Evolutionary conservation across 192 early-diverging fungal species (phyloP).

Genomic region (Entophlyctis luteolus): DNA sequence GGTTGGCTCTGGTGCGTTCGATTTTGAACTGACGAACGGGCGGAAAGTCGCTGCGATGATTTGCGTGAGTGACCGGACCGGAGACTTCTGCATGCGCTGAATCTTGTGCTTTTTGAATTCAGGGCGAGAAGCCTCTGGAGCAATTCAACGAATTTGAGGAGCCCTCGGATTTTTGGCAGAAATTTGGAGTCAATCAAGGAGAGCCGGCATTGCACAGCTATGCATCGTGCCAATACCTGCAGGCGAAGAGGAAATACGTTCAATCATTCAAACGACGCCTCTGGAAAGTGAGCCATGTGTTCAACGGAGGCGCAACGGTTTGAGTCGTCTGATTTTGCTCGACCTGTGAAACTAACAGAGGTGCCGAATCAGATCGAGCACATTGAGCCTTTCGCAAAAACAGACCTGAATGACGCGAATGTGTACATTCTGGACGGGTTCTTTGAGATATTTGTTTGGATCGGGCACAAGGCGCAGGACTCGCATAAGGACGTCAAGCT

Average conservation of each 20-base stretch:
- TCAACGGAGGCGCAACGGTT: conserved; percentile 35
- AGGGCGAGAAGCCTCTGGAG: background rate
- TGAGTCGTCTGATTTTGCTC: background rate
- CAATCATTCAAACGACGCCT: conserved; percentile 20
- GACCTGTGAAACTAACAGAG: background rate
- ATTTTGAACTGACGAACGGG: conserved; percentile 12
- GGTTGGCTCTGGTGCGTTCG: conserved; percentile 30
- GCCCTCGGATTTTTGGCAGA: conserved; percentile 24
- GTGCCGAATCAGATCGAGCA: conserved; percentile 21
- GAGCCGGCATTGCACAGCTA: background rate
- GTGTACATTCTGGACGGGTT: conserved; percentile 39
- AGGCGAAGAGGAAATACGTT: conserved; percentile 14
- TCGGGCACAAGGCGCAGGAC: conserved; percentile 19
- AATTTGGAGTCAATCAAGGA: background rate
- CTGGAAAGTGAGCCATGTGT: conserved; percentile 33
- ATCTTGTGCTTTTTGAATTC: background rate
- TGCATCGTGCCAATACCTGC: conserved; percentile 19
- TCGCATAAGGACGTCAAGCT: conserved; percentile 21
- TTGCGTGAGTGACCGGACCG: conserved; percentile 5
- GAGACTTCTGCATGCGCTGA: too few species aligned
- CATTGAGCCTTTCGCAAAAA: conserved; percentile 29
- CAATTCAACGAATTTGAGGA: conserved; percentile 24
- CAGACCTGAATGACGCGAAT: conserved; percentile 16
- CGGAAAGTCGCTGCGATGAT: conserved; percentile 19
- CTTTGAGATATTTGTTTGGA: conserved; percentile 38